Conservation (phyloP, 192 early-diverging fungal species). For the Cladochytrium replicatum region DNA sequence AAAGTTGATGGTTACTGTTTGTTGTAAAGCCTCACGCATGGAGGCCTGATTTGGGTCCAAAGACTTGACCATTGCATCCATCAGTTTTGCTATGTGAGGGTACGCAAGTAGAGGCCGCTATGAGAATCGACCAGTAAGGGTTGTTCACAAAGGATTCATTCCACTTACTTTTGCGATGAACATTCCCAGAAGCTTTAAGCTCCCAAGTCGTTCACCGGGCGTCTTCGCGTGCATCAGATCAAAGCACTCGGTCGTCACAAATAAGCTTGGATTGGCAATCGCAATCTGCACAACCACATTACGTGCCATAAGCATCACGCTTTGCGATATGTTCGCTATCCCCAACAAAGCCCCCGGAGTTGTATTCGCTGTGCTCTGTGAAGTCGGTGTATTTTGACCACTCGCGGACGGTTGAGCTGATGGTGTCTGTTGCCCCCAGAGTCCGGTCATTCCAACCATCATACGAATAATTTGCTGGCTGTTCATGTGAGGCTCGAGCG, state of each 20-base stretch:
- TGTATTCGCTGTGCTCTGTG: background rate
- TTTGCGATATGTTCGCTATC: background rate
- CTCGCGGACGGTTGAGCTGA: background rate
- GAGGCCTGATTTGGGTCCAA: constrained; percentile 68
- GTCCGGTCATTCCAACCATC: constrained; percentile 45
- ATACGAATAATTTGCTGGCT: constrained; percentile 48
- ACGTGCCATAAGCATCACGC: constrained; percentile 49
- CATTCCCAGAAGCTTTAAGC: constrained; percentile 57
- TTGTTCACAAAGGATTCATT: no score
- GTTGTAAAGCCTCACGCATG: constrained; percentile 59
- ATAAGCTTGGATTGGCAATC: constrained; percentile 47
- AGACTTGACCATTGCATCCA: constrained; percentile 72
- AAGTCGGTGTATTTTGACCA: background rate
- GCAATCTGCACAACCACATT: constrained; percentile 67
- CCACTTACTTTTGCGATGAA: constrained; percentile 63
- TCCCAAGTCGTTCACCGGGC: constrained; percentile 40
- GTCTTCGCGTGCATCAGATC: constrained; percentile 63
- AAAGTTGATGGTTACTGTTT: constrained; percentile 48
- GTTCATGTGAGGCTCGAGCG: constrained; percentile 71
- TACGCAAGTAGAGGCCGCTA: constrained; percentile 63
- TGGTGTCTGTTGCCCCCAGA: constrained; percentile 9
- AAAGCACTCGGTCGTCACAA: constrained; percentile 62
- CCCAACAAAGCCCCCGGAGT: background rate
- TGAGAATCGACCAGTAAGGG: background rate
- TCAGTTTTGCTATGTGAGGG: constrained; percentile 46